phyloP scores from a whole-genome alignment of 1,284 basidiomycete species.

The Ganoderma multipileum region DNA sequence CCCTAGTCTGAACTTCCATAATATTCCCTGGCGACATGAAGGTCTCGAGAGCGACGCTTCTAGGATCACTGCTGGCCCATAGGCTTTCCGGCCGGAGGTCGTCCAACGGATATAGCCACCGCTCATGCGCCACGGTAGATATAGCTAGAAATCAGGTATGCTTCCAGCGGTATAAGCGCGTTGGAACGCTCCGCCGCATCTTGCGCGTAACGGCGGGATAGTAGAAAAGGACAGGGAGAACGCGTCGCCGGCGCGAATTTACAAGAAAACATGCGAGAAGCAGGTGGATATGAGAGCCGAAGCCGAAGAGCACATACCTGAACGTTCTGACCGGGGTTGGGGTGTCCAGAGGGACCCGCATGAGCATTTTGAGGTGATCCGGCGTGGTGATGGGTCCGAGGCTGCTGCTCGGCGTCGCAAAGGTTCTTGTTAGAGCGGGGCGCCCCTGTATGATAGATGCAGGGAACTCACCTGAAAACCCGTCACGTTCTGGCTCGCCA shows the following conservation, averaged over 20 bases:
- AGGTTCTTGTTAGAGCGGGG: slow-evolving; percentile 2
- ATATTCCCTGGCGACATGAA: no score
- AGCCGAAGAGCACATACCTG: neutral
- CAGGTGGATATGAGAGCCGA: neutral
- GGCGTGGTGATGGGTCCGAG: neutral
- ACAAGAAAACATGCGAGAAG: neutral
- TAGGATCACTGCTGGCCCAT: no score
- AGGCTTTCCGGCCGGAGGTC: no score
- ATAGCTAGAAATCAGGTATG: no score
- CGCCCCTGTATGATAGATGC: neutral
- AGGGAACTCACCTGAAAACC: neutral
- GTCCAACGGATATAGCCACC: no score
- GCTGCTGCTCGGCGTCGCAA: neutral
- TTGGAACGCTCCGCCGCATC: neutral
- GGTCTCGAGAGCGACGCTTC: no score
- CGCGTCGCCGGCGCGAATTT: neutral
- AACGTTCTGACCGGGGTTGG: neutral
- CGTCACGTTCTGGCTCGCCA: neutral
- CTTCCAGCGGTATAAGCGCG: neutral
- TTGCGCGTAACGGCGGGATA: neutral
- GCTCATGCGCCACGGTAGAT: no score
- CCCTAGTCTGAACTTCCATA: no score
- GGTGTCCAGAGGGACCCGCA: slow-evolving; percentile 1
- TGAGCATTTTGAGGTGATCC: neutral
- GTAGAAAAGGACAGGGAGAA: neutral